Percentiles rank a stretch among this genome's conserved stretches.
Evolutionary conservation across 805 yeast genomes (phyloP).

Genomic region (Kluyveromyces wickerhamii): DNA sequence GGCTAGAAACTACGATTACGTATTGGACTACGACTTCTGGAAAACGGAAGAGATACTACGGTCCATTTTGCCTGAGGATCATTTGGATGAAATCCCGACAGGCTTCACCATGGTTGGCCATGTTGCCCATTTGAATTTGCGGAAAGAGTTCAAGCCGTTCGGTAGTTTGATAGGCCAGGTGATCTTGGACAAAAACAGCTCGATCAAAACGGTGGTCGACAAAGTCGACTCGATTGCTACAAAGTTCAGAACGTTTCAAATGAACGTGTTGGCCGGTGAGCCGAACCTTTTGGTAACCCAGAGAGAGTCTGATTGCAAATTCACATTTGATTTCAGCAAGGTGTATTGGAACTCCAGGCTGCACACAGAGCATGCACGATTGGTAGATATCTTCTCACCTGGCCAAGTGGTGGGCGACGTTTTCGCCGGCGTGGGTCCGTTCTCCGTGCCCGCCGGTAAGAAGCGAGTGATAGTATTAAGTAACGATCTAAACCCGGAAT

Average conservation of each 20-base stretch:
- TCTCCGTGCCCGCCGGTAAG: slow-evolving; percentile 92
- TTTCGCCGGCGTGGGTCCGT: slow-evolving; percentile 98
- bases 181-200: slow-evolving; percentile 72
- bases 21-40: slow-evolving; percentile 74
- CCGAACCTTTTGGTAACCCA: slow-evolving; percentile 64
- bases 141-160: slow-evolving; percentile 78
- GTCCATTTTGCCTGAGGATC: slow-evolving; percentile 66
- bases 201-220: slow-evolving; percentile 82
- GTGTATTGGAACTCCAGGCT: slow-evolving; percentile 97
- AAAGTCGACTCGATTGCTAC: slow-evolving; percentile 83
- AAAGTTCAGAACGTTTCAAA: slow-evolving; percentile 81
- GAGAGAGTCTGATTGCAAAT: slow-evolving; percentile 76
- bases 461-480: slow-evolving; percentile 75
- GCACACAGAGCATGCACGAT: slow-evolving; percentile 85
- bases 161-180: slow-evolving; percentile 81
- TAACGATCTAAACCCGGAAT: slow-evolving; percentile 87
- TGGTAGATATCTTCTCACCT: slow-evolving; percentile 50
- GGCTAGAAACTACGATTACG: slow-evolving; percentile 45
- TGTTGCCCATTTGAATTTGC: slow-evolving; percentile 83
- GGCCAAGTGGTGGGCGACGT: slow-evolving; percentile 87
- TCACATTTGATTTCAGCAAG: slow-evolving; percentile 81
- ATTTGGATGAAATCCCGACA: slow-evolving; percentile 66
- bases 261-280: slow-evolving; percentile 90
- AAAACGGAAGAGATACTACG: slow-evolving; percentile 76
- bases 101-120: slow-evolving; percentile 94